Base-by-base conservation (phyloP, 495 filamentous ascomycete species). In the Lentithecium fluviatile region DNA sequence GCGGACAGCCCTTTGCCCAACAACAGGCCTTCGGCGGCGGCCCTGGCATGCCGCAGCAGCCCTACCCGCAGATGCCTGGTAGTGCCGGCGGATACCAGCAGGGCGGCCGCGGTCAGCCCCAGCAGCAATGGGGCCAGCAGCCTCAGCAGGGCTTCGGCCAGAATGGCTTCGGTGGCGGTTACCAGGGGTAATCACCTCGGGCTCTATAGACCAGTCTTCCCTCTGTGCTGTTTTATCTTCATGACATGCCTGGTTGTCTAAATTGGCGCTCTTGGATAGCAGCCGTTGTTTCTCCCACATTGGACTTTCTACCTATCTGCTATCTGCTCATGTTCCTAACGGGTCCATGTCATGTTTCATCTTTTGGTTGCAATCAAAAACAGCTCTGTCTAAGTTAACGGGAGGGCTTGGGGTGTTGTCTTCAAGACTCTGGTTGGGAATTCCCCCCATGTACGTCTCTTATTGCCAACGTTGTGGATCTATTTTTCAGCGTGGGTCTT, bases 1-100 rank as follows among this genome's bases (percentile, higher is more conserved):
- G 77, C 73, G 82, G 82, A 66, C 79, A 85, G 76, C 79, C 83
- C 79, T 78, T 82, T 51, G 60, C 45, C 17, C 83, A 87, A 66
- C 83, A 64, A 32, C 78, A 89, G 70, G 76, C 74, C 56, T 82
- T 78, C 58, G 86, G 82, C 66, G 79, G 79, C 56, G 81, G 80
- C 49, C 80, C 84, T 52, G 77, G 73, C 42, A 71, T 73, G 60
- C 56, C 54, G 20, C 85, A 87, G 69, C 82, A 87, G 69, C 82
- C 79, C 58, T 84, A 80, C 56, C 75, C 77, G 53, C 79, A 82
- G 61, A 77, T 80, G 67, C 61, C 75, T 67, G 49, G 81, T 42
- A 71, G 69, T 53, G 71, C 73, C 52, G 73, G 73, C 40, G 71
- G 71, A 12, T 75, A 69, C 47, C 29, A 32, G 29, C 29, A 32